Conservation (phyloP, 176 grass and related monocot genomes). For the bread wheat (Triticum aestivum) region DNA sequence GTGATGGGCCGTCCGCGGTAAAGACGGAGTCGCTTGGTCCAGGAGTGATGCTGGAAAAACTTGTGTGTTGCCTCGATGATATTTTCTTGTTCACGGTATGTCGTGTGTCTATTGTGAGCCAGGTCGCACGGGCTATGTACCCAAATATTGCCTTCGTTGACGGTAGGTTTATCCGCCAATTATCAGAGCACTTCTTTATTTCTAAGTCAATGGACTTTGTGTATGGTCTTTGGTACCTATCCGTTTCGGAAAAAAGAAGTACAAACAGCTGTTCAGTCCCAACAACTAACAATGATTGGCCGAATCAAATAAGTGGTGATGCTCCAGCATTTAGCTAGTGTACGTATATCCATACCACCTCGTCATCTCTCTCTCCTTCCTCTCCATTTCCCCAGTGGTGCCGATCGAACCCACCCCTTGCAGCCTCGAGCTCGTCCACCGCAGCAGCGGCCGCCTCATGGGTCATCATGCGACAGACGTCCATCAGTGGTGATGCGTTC, state of each 20-base stretch:
- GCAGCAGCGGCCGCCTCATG: not conserved
- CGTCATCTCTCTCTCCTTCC: not conserved
- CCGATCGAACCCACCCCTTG: not conserved
- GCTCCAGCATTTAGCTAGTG: not conserved
- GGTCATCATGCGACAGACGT: not conserved
- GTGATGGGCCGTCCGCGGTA: too few relatives aligned
- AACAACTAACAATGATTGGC: not conserved
- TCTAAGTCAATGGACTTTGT: too few relatives aligned
- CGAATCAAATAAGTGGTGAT: not conserved
- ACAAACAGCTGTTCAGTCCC: not conserved
- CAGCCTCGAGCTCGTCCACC: not conserved
- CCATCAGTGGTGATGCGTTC: not conserved
- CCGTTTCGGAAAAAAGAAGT: not conserved
- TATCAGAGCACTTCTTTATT: too few relatives aligned
- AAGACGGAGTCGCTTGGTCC: too few relatives aligned
- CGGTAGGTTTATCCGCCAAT: too few relatives aligned
- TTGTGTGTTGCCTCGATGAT: too few relatives aligned
- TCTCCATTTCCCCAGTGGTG: not conserved
- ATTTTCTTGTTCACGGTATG: too few relatives aligned
- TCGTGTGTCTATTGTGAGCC: too few relatives aligned
- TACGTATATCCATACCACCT: not conserved
- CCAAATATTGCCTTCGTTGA: too few relatives aligned
- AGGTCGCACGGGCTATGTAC: too few relatives aligned
- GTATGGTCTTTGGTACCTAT: too few relatives aligned
- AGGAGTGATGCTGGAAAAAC: too few relatives aligned